Conservation (phyloP, 2,329 filamentous ascomycete species). For the Fusarium sororula region DNA sequence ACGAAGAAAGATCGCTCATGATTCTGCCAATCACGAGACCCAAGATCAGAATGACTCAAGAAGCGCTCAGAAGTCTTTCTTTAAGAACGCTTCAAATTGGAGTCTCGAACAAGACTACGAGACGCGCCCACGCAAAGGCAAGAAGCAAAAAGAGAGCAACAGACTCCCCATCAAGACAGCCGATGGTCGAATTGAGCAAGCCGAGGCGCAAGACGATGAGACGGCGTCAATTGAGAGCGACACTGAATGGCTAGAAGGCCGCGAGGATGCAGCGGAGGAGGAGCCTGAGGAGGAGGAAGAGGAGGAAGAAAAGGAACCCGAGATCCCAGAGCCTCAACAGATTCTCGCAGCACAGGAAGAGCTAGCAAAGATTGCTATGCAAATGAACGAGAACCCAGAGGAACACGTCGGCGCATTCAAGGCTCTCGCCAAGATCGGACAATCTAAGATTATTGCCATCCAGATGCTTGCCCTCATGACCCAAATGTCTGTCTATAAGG, state of each 20-base stretch:
- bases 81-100: conserved; percentile 82
- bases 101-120: conserved; percentile 94
- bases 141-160: conserved; percentile 77
- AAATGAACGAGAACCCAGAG: conserved; percentile 92
- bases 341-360: conserved; percentile 91
- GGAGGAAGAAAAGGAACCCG: conserved; percentile 65
- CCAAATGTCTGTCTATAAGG: conserved; percentile 91
- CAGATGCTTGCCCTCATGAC: conserved; percentile 88
- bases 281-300: conserved; percentile 58
- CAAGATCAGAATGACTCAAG: conserved; percentile 45
- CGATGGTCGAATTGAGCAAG: conserved; percentile 75
- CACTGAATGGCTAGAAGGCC: conserved; percentile 70
- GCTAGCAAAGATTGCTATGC: conserved; percentile 80
- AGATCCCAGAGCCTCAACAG: conserved; percentile 79
- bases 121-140: conserved; percentile 78
- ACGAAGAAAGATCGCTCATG: conserved; percentile 66
- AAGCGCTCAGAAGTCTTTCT: conserved; percentile 70
- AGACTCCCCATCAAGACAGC: conserved; percentile 87
- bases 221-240: conserved; percentile 68
- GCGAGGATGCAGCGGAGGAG: conserved; percentile 61
- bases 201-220: conserved; percentile 65
- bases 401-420: conserved; percentile 86
- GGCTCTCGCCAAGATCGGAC: conserved; percentile 76
- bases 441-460: conserved; percentile 75
- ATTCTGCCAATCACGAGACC: conserved; percentile 57